phyloP scores from a whole-genome alignment of 345 rosid species.

The Eucalyptus urophylla region DNA sequence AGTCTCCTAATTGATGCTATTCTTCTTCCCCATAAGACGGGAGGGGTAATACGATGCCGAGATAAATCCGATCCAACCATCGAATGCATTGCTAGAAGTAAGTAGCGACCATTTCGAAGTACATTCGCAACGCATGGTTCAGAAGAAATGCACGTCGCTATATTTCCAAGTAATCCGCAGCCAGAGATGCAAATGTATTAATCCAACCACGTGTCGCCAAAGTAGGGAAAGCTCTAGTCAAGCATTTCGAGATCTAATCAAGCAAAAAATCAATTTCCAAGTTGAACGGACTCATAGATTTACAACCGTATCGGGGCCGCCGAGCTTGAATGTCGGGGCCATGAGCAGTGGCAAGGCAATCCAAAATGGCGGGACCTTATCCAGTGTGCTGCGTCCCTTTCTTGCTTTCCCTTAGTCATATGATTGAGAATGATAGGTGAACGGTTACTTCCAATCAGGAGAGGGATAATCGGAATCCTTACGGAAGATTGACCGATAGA shows the following conservation, averaged over 20 bases:
- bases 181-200: background rate
- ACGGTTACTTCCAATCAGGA: rapidly evolving
- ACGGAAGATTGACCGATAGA: background rate
- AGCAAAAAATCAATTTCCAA: background rate
- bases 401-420: background rate
- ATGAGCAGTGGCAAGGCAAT: background rate
- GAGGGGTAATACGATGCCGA: background rate
- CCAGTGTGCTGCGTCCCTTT: background rate
- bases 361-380: background rate
- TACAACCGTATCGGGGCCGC: background rate
- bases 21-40: background rate
- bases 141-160: background rate
- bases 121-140: background rate
- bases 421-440: background rate
- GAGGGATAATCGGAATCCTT: background rate
- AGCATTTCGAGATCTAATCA: background rate
- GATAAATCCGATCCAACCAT: background rate
- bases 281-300: background rate
- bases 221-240: background rate
- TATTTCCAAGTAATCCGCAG: background rate
- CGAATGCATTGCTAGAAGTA: background rate
- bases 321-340: background rate
- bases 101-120: background rate
- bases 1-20: background rate
- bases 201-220: background rate